These are phyloP conservation scores for Friedmanniomyces simplex DNA, from an alignment of 495 filamentous ascomycete species.

Conservation along the genomic window DNA sequence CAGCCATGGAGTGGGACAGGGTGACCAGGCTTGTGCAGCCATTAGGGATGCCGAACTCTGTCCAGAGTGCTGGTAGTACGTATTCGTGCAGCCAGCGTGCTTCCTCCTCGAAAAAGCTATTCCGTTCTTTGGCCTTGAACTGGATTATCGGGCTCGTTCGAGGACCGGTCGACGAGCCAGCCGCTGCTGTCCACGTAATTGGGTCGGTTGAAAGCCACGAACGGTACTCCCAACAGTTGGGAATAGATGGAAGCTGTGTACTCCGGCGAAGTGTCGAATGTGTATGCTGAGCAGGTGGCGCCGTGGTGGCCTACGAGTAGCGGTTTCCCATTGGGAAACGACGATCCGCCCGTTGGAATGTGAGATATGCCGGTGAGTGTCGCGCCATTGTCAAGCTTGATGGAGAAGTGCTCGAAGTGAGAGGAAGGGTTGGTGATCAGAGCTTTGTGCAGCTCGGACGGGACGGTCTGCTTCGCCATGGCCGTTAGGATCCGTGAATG, in stretches of 20 bases:
- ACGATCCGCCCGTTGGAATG: background rate
- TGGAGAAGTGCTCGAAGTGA: background rate
- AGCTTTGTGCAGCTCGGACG: background rate
- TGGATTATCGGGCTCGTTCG: background rate
- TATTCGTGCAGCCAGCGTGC: background rate
- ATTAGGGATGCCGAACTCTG: background rate
- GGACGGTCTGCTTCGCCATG: background rate
- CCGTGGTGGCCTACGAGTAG: background rate
- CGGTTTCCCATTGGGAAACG: background rate
- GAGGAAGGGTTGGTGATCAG: background rate
- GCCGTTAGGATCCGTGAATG: background rate
- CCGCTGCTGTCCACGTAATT: background rate
- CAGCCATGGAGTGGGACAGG: background rate
- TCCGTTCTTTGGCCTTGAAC: background rate
- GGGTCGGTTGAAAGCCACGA: background rate
- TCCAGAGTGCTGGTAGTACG: background rate
- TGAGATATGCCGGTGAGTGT: background rate
- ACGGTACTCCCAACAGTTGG: background rate
- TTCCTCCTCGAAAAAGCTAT: slow-evolving; percentile 1
- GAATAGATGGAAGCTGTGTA: background rate
- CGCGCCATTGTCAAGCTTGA: background rate
- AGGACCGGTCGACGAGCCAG: background rate
- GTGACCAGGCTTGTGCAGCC: background rate
- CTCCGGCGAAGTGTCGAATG: background rate
- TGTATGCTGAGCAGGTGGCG: background rate